Evolutionary conservation across 352 stramenopile species (phyloP), one percentile per base, ranked within the genome.

Genomic region (Halophytophthora polymorphica): DNA sequence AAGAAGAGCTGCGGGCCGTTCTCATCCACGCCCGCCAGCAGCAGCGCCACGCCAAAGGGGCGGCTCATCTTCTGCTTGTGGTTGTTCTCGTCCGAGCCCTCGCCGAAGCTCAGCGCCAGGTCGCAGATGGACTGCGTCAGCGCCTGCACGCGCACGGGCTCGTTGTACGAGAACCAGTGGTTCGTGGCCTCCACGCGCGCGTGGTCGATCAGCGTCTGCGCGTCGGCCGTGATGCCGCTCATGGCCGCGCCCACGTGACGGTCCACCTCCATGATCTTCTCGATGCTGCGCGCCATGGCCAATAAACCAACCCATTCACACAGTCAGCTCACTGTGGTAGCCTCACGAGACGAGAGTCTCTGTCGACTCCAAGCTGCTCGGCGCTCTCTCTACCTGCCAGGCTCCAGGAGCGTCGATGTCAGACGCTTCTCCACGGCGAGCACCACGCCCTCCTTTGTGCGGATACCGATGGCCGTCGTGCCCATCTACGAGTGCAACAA

Each of bases 261-360:
- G 70, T 99, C 97, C 57, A 99, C 96, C 71, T 99, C 96, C 69
- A 98, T 96, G 73, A 99, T 99, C 80, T 99, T 99, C 68, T 99
- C 96, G 39, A 99, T 98, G 66, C 90, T 98, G 38, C 62, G 48
- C 6, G 61, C 56, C 18, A 23, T 18, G 31, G 45, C 17, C 15
- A 38, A 19, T 7, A 44, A 13, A 52, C 45, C 12, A 45, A 17
- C 36, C 13, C 23, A 43, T 12, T n/a, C 6, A 29, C 14, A 18
- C 54, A 25, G 68, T 41, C 18, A 38, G 2, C 8, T 47, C 28
- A 12, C 0, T 34, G n/a, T 40, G 14, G n/a, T n/a, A n/a, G n/a
- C n/a, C n/a, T n/a, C n/a, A n/a, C n/a, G n/a, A n/a, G n/a, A n/a
- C n/a, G n/a, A n/a, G n/a, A n/a, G n/a, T n/a, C n/a, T n/a, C n/a